Base-by-base conservation (phyloP, 208 protist genomes). In the Wallacemonas sp. region DNA sequence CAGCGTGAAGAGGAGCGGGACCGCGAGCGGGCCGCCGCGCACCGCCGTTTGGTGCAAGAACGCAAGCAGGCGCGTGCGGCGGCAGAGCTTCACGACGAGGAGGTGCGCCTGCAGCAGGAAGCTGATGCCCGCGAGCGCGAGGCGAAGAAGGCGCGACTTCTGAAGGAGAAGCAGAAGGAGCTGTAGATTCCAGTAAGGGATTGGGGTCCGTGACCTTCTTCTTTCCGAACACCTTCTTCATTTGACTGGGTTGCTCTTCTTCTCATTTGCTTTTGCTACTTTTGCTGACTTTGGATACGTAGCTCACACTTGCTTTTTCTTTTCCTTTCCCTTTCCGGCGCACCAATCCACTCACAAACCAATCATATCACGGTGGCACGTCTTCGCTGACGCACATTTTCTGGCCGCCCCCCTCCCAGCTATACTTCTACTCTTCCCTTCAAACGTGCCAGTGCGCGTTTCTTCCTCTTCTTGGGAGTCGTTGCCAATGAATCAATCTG, bases 1-100 rank as follows among this genome's bases (percentile, higher is more conserved):
- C 34, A 55, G 34, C 75, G 78, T 36, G 84, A 94, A 66, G 63
- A 65, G 21, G 61, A 74, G 52, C 71, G 82, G 11, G 85, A 90
- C 48, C 60, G 44, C n/a, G 78, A 83, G 58, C 76, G 86, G 0
- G 89, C 76, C 27, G 77, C 71, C 32, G 85, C 78, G 32, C 80
- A 84, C 49, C 54, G 58, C 2, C 60, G 66, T 39, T 16, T 87
- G 16, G 82, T 93, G 48, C 67, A 86, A 65, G 77, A 91, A 60
- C 76, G 81, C 32, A 88, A 88, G 57, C 67, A 63, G 46, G 61
- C 32, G 6, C 82, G 72, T 49, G 68, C 58, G 29, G 63, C 61
- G 33, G 80, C 74, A 48, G 61, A 69, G 57, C 71, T 72, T 56
- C 38, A 30, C 1, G 74, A 78, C 46, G 58, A 62, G 47, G 60